A percentile compares a stretch with the other conserved stretches of the same genome.
These are phyloP conservation scores for Cyberlindnera euphorbiiphila DNA, from an alignment of 805 yeast species.

Conservation along the genomic window DNA sequence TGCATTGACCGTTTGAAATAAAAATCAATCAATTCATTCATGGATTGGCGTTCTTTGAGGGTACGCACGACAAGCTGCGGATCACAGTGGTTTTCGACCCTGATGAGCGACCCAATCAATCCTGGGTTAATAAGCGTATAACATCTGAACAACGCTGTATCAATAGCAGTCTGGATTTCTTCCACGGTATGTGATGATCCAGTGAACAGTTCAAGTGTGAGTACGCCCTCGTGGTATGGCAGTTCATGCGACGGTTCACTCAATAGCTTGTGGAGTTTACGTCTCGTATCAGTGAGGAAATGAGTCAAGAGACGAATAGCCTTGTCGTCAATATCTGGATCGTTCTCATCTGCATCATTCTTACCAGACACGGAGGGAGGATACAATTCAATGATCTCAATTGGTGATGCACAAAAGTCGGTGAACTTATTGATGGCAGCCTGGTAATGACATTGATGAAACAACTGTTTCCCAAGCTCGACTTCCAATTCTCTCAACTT, in stretches of 20 bases:
- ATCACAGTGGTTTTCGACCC: constrained; percentile 74
- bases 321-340: constrained; percentile 2
- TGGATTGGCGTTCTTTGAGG: constrained; percentile 44
- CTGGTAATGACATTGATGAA: constrained; percentile 29
- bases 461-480: constrained; percentile 34
- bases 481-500: constrained; percentile 43
- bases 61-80: constrained; percentile 54
- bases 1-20: constrained; percentile 62
- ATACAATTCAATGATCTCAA: constrained; percentile 42
- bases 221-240: constrained; percentile 13
- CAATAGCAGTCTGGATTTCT: constrained; percentile 47
- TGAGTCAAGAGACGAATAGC: constrained; percentile 27
- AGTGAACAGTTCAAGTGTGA: constrained; percentile 19
- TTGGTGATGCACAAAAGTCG: constrained; percentile 58
- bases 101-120: constrained; percentile 75
- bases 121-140: constrained; percentile 67
- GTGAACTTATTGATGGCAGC: constrained; percentile 43
- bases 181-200: constrained; percentile 29
- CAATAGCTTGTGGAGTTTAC: constrained; percentile 36
- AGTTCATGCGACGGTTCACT: constrained; percentile 13
- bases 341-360: not conserved
- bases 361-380: constrained; percentile 35
- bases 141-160: constrained; percentile 73
- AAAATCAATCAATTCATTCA: constrained; percentile 73
- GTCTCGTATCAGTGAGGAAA: constrained; percentile 47